Percentiles rank a stretch among this genome's conserved stretches.
phyloP scores from a whole-genome alignment of 2,329 filamentous ascomycete genomes.

The Zasmidium angulare region DNA sequence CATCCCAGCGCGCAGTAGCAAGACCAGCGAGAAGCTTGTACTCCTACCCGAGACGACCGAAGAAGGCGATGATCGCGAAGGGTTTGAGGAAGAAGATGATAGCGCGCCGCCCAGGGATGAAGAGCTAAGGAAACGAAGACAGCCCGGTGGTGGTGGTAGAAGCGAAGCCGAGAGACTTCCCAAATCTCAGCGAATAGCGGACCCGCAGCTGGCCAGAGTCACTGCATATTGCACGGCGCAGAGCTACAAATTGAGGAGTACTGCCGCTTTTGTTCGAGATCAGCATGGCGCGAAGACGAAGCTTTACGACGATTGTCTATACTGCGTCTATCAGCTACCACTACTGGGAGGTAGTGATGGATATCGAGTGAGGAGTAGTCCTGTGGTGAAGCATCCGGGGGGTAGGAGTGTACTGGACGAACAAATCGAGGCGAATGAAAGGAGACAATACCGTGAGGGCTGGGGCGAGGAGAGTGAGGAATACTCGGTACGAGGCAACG shows the following conservation, averaged over 20 bases:
- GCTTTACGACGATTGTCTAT: constrained; percentile 95
- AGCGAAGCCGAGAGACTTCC: constrained; percentile 92
- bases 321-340: constrained; percentile 91
- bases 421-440: constrained; percentile 92
- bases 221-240: constrained; percentile 97
- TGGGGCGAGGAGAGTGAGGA: constrained; percentile 84
- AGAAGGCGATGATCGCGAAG: constrained; percentile 51
- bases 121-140: constrained; percentile 64
- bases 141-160: constrained; percentile 65
- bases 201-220: constrained; percentile 73
- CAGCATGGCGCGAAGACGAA: constrained; percentile 91
- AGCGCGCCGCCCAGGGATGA: constrained; percentile 64
- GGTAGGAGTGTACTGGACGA: constrained; percentile 91
- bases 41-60: constrained; percentile 77
- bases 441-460: constrained; percentile 83
- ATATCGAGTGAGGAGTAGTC: constrained; percentile 84
- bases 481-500: constrained; percentile 35
- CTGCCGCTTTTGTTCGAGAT: constrained; percentile 84
- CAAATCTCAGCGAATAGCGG: constrained; percentile 78
- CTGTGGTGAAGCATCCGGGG: constrained; percentile 86
- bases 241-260: constrained; percentile 82
- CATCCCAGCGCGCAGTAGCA: constrained; percentile 83
- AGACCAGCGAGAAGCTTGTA: constrained; percentile 96
- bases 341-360: constrained; percentile 82
- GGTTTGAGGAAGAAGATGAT: constrained; percentile 56